Percentiles rank a stretch among this genome's conserved stretches.
Evolutionary conservation across 768 basidiomycete species (phyloP).

Genomic region (Hypholoma sublateritium): DNA sequence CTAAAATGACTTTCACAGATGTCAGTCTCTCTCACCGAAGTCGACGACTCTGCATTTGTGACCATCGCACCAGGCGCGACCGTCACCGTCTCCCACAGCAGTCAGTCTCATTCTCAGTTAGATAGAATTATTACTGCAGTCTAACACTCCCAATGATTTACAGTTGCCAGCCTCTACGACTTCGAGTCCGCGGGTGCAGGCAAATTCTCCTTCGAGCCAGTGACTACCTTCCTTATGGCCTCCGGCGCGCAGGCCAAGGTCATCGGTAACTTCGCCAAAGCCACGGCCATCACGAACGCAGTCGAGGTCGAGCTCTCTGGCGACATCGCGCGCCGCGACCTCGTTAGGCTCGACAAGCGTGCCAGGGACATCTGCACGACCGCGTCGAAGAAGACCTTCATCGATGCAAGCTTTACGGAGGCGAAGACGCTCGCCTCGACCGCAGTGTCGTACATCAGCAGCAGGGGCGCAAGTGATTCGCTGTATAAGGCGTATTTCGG

Average conservation of each 20-base stretch:
- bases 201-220: conserved; percentile 38
- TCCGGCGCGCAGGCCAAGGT: conserved; percentile 11
- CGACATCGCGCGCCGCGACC: conserved; percentile 33
- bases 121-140: not conserved
- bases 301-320: conserved; percentile 35
- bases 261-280: conserved; percentile 22
- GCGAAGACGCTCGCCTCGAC: conserved; percentile 37
- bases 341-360: conserved; percentile 32
- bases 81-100: conserved; percentile 37
- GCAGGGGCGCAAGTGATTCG: conserved; percentile 33
- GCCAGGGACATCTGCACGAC: conserved; percentile 38
- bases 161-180: conserved; percentile 42
- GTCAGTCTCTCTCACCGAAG: conserved; percentile 33
- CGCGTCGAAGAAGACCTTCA: conserved; percentile 34
- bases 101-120: conserved; percentile 17
- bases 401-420: conserved; percentile 40
- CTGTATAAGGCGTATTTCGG: conserved; percentile 43
- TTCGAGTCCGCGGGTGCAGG: conserved; percentile 40
- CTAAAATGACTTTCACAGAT: conserved; percentile 22
- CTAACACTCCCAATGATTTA: not conserved
- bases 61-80: conserved; percentile 40
- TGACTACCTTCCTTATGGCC: conserved; percentile 35
- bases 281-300: conserved; percentile 24
- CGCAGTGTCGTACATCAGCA: conserved; percentile 34
- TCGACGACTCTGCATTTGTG: conserved; percentile 39